These are phyloP conservation scores for Chlorociboria aeruginascens DNA, from an alignment of 495 filamentous ascomycete genomes.

Conservation along the genomic window DNA sequence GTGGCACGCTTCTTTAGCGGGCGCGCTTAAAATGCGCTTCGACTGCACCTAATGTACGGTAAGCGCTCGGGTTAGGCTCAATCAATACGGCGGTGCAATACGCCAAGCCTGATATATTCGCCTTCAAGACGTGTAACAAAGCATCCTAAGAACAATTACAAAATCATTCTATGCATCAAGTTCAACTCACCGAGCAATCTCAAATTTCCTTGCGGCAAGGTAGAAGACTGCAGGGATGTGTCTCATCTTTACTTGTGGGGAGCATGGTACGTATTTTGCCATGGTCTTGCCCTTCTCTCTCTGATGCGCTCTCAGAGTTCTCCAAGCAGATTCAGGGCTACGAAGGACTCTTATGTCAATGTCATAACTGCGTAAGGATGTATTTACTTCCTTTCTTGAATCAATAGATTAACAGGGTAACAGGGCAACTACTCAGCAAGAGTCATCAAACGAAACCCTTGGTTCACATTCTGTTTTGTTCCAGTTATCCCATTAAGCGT, in stretches of 20 bases:
- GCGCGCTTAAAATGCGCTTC: background rate
- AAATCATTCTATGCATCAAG: background rate
- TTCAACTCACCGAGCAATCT: background rate
- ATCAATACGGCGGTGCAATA: background rate
- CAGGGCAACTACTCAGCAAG: conserved; percentile 37
- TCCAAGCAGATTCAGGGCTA: conserved; percentile 41
- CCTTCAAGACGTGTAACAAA: background rate
- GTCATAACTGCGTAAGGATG: conserved; percentile 35
- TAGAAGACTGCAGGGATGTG: conserved; percentile 28
- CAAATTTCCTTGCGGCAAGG: background rate
- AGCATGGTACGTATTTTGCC: conserved; percentile 27
- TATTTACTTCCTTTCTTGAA: background rate
- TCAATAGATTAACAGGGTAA: background rate
- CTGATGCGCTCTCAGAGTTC: conserved; percentile 20
- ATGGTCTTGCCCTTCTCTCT: background rate
- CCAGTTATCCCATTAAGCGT: conserved; percentile 43
- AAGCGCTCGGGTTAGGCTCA: background rate
- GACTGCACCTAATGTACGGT: background rate
- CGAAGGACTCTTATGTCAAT: conserved; percentile 40
- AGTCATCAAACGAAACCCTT: conserved; percentile 40
- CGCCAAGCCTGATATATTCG: background rate
- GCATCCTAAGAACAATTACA: background rate
- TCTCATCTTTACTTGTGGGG: conserved; percentile 45
- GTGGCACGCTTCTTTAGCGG: background rate
- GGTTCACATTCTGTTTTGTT: conserved; percentile 48